Evolutionary conservation across 2,329 filamentous ascomycete species (phyloP).

Genomic region (Aspergillus unguis): DNA sequence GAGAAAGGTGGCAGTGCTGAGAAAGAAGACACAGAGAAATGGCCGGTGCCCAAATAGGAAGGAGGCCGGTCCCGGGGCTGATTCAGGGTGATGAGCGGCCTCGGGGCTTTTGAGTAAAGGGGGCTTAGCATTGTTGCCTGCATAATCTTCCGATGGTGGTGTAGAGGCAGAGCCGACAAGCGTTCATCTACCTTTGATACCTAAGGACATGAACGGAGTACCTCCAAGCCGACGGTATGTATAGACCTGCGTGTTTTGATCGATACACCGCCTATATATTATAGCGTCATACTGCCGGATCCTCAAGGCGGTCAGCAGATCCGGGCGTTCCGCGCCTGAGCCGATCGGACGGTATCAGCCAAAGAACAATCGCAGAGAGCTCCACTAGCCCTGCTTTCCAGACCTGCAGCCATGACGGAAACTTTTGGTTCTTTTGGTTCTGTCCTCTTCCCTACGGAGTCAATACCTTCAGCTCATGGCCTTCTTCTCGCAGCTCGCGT

Average conservation of each 20-base stretch:
- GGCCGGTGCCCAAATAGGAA: constrained; percentile 2
- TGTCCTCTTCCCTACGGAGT: not conserved
- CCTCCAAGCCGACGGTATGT: too few relatives aligned
- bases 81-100: not conserved
- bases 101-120: not conserved
- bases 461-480: constrained; percentile 1
- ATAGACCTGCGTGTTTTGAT: too few relatives aligned
- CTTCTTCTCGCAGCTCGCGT: constrained; percentile 14
- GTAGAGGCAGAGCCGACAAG: too few relatives aligned
- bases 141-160: too few relatives aligned
- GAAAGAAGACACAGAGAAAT: not conserved
- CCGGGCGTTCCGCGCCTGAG: constrained; percentile 3
- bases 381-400: constrained; percentile 1
- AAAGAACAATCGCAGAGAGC: constrained; percentile 2
- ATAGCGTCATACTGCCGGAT: not conserved
- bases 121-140: too few relatives aligned
- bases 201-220: too few relatives aligned
- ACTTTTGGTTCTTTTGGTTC: constrained; percentile 1
- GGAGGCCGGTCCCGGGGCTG: constrained; percentile 24
- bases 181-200: too few relatives aligned
- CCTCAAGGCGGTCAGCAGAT: constrained; percentile 1
- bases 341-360: constrained; percentile 2
- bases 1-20: not conserved
- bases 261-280: not conserved
- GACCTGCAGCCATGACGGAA: constrained; percentile 12